phyloP scores from a whole-genome alignment of 371 early-diverging fungal genomes.

The Actinomortierella wolfii region DNA sequence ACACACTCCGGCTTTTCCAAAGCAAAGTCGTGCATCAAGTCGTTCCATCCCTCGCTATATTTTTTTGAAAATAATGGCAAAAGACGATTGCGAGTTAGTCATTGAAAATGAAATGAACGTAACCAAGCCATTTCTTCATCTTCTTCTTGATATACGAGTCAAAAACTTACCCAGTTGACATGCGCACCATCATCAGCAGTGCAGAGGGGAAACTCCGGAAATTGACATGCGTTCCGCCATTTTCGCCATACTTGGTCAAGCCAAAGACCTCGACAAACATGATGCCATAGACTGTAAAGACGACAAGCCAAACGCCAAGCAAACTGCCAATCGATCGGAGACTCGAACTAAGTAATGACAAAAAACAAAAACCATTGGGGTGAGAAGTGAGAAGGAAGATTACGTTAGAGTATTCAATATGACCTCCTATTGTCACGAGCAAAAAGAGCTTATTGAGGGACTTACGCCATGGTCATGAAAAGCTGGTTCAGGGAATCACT shows the following conservation, averaged over 20 bases:
- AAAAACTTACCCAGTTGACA: slow-evolving; percentile 64
- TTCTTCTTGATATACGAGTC: not conserved
- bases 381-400: not conserved
- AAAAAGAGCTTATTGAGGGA: too few relatives aligned
- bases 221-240: slow-evolving; percentile 61
- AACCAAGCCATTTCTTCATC: not conserved
- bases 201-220: slow-evolving; percentile 63
- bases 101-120: not conserved
- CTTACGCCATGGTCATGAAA: slow-evolving; percentile 72
- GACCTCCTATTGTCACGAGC: slow-evolving; percentile 4
- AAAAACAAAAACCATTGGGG: slow-evolving; percentile 6
- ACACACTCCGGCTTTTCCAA: slow-evolving; percentile 67
- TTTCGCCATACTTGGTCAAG: slow-evolving; percentile 64
- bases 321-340: slow-evolving; percentile 66
- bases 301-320: slow-evolving; percentile 71
- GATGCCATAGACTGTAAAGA: slow-evolving; percentile 68
- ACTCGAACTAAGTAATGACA: slow-evolving; percentile 46
- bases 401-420: not conserved
- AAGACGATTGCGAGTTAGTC: not conserved
- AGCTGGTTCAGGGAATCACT: slow-evolving; percentile 68
- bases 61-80: not conserved
- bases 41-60: slow-evolving; percentile 74
- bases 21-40: slow-evolving; percentile 71
- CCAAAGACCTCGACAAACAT: slow-evolving; percentile 79
- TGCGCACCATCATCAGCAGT: slow-evolving; percentile 67